phyloP scores from a whole-genome alignment of 495 filamentous ascomycete genomes.

The Lichenothelia convexa region DNA sequence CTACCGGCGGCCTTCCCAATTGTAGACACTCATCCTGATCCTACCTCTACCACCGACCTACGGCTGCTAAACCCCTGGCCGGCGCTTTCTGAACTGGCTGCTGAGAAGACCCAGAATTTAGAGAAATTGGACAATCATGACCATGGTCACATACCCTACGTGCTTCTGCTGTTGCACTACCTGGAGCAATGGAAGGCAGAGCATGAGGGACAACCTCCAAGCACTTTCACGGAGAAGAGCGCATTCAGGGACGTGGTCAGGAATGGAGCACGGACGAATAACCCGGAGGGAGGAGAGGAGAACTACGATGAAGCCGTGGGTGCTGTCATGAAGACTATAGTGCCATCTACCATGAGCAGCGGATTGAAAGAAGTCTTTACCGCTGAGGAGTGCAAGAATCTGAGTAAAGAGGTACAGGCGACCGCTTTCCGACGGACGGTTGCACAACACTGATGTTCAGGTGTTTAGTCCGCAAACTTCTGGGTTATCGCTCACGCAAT shows the following conservation, averaged over 20 bases:
- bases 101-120: slow-evolving; percentile 43
- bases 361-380: slow-evolving; percentile 62
- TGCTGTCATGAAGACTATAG: slow-evolving; percentile 71
- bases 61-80: slow-evolving; percentile 77
- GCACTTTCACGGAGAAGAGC: slow-evolving; percentile 68
- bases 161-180: slow-evolving; percentile 69
- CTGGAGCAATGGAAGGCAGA: slow-evolving; percentile 63
- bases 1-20: slow-evolving; percentile 71
- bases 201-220: slow-evolving; percentile 51
- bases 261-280: slow-evolving; percentile 47
- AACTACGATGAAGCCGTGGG: slow-evolving; percentile 88
- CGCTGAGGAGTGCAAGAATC: slow-evolving; percentile 35
- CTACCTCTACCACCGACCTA: slow-evolving; percentile 67
- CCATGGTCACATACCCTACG: slow-evolving; percentile 85
- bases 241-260: slow-evolving; percentile 57
- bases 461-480: slow-evolving; percentile 45
- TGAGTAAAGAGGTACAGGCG: slow-evolving; percentile 24
- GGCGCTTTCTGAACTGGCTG: slow-evolving; percentile 49
- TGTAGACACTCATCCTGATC: slow-evolving; percentile 90
- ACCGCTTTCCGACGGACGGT: no score
- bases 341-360: slow-evolving; percentile 43
- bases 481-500: slow-evolving; percentile 84
- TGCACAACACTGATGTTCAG: no score
- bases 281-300: slow-evolving; percentile 79
- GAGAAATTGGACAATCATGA: slow-evolving; percentile 58